Percentiles rank a stretch among this genome's conserved stretches.
phyloP scores from a whole-genome alignment of 1,284 basidiomycete species.

The Irpex sp. region DNA sequence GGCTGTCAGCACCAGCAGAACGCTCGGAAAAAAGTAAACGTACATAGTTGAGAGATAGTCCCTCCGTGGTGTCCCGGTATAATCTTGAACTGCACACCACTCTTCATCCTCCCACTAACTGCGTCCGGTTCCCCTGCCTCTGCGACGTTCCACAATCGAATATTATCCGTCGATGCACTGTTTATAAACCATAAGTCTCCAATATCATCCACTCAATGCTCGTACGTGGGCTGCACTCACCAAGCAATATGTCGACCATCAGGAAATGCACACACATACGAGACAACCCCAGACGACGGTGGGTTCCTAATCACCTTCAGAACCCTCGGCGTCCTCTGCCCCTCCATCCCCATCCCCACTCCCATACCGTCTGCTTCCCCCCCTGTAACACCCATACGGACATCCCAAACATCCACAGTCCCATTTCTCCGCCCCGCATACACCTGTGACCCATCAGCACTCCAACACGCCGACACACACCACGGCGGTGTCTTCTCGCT shows the following conservation, averaged over 20 bases:
- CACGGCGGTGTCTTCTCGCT: slow-evolving; percentile 92
- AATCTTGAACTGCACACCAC: slow-evolving; percentile 87
- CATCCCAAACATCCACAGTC: slow-evolving; percentile 92
- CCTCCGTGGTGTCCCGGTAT: slow-evolving; percentile 97
- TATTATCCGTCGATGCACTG: slow-evolving; percentile 91
- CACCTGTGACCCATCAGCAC: slow-evolving; percentile 82
- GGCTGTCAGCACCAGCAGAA: slow-evolving; percentile 1
- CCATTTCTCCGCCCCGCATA: slow-evolving; percentile 92
- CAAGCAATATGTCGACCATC: slow-evolving; percentile 89
- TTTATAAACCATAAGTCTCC: background rate
- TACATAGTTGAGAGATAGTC: slow-evolving; percentile 86
- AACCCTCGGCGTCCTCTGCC: slow-evolving; percentile 64
- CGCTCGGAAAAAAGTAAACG: slow-evolving; percentile 6
- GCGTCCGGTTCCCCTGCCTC: slow-evolving; percentile 70
- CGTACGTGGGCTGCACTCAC: slow-evolving; percentile 33
- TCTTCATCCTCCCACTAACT: slow-evolving; percentile 46
- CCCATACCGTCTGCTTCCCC: too few species aligned
- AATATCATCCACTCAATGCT: background rate
- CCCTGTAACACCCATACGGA: too few species aligned
- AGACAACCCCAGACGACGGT: slow-evolving; percentile 86
- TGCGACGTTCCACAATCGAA: slow-evolving; percentile 90
- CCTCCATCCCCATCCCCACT: slow-evolving; percentile 22
- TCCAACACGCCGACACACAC: slow-evolving; percentile 97
- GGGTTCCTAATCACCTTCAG: slow-evolving; percentile 86
- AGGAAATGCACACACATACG: slow-evolving; percentile 86